A percentile compares a stretch with the other conserved stretches of the same genome.
These are phyloP conservation scores for Annulohypoxylon truncatum DNA, from an alignment of 2,329 filamentous ascomycete species.

Conservation along the genomic window DNA sequence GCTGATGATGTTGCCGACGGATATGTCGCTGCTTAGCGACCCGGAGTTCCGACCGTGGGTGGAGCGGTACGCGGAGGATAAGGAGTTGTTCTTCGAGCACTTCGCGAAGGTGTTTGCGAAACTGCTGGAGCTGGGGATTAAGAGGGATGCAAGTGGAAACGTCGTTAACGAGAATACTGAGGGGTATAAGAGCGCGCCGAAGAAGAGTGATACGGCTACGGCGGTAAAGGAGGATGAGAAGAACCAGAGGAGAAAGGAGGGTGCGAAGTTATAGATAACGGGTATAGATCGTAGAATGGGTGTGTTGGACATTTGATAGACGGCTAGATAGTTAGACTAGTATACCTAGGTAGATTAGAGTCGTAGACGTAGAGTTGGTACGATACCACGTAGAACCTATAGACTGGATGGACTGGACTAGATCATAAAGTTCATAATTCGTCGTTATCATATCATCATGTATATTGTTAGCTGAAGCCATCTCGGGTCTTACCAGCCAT, in stretches of 20 bases:
- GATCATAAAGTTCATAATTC: slow-evolving; percentile 6
- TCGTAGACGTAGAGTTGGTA: background rate
- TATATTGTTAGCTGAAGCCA: background rate
- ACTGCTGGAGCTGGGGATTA: slow-evolving; percentile 70
- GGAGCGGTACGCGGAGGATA: slow-evolving; percentile 68
- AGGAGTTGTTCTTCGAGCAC: slow-evolving; percentile 70
- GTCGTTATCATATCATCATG: background rate
- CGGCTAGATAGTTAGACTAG: background rate
- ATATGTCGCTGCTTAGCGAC: slow-evolving; percentile 68
- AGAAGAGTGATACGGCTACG: slow-evolving; percentile 50
- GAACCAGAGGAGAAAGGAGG: slow-evolving; percentile 46
- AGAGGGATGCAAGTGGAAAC: slow-evolving; percentile 62
- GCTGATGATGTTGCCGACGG: slow-evolving; percentile 75
- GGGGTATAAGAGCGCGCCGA: slow-evolving; percentile 49
- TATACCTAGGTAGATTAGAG: slow-evolving; percentile 2
- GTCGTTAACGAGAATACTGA: slow-evolving; percentile 69
- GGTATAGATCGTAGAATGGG: background rate
- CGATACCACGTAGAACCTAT: background rate
- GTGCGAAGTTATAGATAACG: slow-evolving; percentile 52
- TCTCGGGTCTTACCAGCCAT: background rate
- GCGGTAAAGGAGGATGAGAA: slow-evolving; percentile 53
- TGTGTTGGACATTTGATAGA: background rate
- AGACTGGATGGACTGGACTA: background rate
- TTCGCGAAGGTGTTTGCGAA: slow-evolving; percentile 70
- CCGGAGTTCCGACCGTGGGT: slow-evolving; percentile 66